Conservation (phyloP, 2,329 filamentous ascomycete species). For the Xylaria sp. region DNA sequence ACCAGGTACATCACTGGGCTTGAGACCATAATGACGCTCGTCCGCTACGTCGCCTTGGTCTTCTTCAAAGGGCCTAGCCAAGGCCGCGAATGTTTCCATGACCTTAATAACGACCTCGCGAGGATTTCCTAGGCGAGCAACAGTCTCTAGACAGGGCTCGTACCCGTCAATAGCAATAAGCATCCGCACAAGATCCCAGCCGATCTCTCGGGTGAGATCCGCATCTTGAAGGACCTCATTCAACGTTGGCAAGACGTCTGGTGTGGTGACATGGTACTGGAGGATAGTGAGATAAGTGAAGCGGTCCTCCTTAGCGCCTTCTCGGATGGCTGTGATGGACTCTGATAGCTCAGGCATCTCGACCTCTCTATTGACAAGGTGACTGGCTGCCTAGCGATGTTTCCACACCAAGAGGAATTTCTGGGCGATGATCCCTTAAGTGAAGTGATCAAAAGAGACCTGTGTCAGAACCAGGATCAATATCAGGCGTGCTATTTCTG, state of each 20-base stretch:
- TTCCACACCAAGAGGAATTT: not conserved
- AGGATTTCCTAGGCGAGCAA: conserved; percentile 82
- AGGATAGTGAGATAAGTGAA: conserved; percentile 83
- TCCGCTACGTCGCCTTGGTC: conserved; percentile 54
- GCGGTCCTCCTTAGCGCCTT: conserved; percentile 62
- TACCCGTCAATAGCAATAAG: conserved; percentile 75
- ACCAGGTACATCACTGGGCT: conserved; percentile 45
- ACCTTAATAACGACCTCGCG: conserved; percentile 85
- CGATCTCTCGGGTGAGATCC: conserved; percentile 78
- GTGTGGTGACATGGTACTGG: conserved; percentile 51
- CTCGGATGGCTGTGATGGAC: conserved; percentile 48
- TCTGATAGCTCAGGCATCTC: conserved; percentile 47
- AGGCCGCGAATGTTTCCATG: conserved; percentile 74
- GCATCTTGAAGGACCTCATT: conserved; percentile 76
- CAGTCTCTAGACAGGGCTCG: conserved; percentile 77
- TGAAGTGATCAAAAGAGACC: conserved; percentile 2
- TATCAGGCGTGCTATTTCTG: conserved; percentile 12
- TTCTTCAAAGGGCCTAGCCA: conserved; percentile 60
- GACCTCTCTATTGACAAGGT: conserved; percentile 8
- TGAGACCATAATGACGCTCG: conserved; percentile 51
- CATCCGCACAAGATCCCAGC: conserved; percentile 85
- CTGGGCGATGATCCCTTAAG: not conserved
- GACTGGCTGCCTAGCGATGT: not conserved
- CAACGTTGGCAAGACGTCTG: conserved; percentile 69
- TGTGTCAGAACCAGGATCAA: not conserved